These are phyloP conservation scores for Lagenaria siceraria DNA, from an alignment of 306 rosid genomes.

Conservation along the genomic window DNA sequence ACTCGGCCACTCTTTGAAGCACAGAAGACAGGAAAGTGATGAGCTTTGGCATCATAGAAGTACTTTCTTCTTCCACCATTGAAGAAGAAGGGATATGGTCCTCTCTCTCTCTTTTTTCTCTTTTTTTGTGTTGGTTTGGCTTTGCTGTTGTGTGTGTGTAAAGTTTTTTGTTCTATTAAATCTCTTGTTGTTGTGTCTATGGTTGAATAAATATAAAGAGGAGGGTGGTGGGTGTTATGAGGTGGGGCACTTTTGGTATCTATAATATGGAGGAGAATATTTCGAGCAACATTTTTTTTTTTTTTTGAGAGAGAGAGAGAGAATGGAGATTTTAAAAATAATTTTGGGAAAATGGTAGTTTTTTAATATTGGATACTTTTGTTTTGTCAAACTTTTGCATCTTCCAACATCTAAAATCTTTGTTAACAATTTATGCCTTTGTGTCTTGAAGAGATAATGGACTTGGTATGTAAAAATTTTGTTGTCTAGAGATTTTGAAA, in stretches of 20 bases:
- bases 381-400: not conserved
- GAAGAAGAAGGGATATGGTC: not conserved
- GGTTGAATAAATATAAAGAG: not conserved
- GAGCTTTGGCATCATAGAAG: constrained; percentile 52
- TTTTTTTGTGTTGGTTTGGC: not conserved
- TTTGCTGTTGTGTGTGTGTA: not conserved
- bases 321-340: not conserved
- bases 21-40: constrained; percentile 69
- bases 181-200: not conserved
- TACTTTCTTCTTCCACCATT: constrained; percentile 75
- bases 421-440: not conserved
- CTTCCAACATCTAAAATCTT: not conserved
- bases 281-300: not conserved
- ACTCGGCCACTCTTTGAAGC: constrained; percentile 63
- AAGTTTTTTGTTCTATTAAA: not conserved
- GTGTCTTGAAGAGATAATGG: no score
- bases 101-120: not conserved
- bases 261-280: not conserved
- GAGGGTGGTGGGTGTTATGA: not conserved
- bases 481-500: not conserved
- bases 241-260: constrained; percentile 3
- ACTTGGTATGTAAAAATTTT: no score
- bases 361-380: not conserved
- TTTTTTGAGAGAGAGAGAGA: not conserved
- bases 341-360: not conserved